Base-by-base conservation (phyloP, 2,329 filamentous ascomycete genomes). In the Phyllosticta citriasiana region DNA sequence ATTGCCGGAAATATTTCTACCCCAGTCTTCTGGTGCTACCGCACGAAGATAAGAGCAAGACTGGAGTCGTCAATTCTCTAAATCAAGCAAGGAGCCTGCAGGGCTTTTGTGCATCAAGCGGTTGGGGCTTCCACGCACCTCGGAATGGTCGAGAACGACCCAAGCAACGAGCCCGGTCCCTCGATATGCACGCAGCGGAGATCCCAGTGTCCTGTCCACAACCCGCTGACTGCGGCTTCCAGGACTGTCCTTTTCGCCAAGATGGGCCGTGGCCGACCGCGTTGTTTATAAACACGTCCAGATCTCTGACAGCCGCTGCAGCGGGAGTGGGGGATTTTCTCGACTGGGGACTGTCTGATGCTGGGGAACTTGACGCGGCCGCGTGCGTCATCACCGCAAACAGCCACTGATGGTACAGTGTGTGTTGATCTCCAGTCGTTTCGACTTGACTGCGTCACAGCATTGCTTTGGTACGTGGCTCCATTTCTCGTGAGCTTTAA, bases 131-230 rank as follows among this genome's bases (percentile, higher is more conserved):
- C 40, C 51, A 50, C 57, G 33, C 52, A 55, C 58, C 52, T 50
- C 56, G 58, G 58, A 60, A 60, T 60, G 58, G 58, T 56, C 58
- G 58, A 60, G 58, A 60, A 56, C 53, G 25, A 60, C 40, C 53
- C 47, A 52, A 56, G 57, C 30, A 26, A 12, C 52, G 14, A 8
- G 25, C 24, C 53, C 30, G 58, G 53, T 24, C 58, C 58, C 53
- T 47, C 40, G 40, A 47, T n/a, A 47, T 47, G 40, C 40, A 47
- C 40, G n/a, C 40, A 47, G 40, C 40, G 40, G 40, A 47, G 40
- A 47, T 47, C 40, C 40, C 40, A 47, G 40, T 6, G 16, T 5
- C 33, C 6, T n/a, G 40, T n/a, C 40, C n/a, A n/a, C 40, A 47
- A 16, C 10, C 5, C 14, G 12, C 14, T 14, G 12, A n/a, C 12